phyloP scores from a whole-genome alignment of 495 filamentous ascomycete genomes.

The Neurospora sp. region DNA sequence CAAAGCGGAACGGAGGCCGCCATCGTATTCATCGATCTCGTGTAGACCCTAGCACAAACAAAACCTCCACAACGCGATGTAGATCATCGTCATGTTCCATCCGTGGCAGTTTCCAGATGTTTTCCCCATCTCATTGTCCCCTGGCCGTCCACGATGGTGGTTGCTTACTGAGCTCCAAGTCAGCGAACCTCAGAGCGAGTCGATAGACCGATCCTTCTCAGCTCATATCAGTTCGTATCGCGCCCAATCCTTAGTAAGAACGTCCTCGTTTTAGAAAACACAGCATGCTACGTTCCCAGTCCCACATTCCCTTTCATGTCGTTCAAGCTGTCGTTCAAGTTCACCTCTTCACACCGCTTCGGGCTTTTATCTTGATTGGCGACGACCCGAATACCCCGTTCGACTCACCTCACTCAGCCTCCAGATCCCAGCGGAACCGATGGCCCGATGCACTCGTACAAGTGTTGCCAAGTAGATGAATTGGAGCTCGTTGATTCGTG shows the following conservation, averaged over 20 bases:
- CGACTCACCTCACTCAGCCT: neutral
- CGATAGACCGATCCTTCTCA: neutral
- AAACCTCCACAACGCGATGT: neutral
- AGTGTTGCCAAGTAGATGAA: neutral
- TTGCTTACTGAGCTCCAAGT: neutral
- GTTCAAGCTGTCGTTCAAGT: neutral
- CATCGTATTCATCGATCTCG: neutral
- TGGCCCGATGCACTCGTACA: neutral
- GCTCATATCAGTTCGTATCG: neutral
- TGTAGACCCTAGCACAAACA: neutral
- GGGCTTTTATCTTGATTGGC: neutral
- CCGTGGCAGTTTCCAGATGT: neutral
- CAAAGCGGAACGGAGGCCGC: neutral
- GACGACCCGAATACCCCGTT: neutral
- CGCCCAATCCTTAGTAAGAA: neutral
- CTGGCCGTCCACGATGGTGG: neutral
- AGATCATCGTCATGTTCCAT: neutral
- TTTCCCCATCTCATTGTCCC: neutral
- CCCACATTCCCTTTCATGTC: neutral
- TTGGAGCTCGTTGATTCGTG: neutral
- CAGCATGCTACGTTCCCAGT: neutral
- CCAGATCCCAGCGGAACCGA: neutral
- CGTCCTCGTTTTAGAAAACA: neutral
- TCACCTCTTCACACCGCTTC: neutral
- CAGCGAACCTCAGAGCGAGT: neutral